Conservation (phyloP, 768 basidiomycete genomes). For the Mrakia gelida region DNA sequence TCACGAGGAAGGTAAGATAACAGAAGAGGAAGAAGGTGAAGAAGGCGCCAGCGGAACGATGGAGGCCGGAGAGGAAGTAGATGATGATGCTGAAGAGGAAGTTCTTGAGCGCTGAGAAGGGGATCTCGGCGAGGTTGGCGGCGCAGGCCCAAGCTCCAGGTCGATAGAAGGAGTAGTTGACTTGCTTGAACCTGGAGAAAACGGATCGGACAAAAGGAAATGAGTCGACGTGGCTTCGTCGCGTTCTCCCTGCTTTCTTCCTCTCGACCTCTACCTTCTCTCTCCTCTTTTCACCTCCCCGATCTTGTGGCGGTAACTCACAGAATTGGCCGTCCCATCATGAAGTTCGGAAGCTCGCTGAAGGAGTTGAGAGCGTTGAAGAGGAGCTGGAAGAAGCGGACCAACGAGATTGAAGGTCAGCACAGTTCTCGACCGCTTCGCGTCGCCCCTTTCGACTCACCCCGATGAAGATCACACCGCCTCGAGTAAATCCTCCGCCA, state of each 20-base stretch:
- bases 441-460: too few species aligned
- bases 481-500: slow-evolving; percentile 79
- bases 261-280: too few species aligned
- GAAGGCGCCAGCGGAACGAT: slow-evolving; percentile 32
- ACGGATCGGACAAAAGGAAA: too few species aligned
- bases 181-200: too few species aligned
- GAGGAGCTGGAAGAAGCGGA: slow-evolving; percentile 31
- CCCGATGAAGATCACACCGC: slow-evolving; percentile 72
- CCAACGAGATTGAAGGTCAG: too few species aligned
- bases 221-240: too few species aligned
- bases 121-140: slow-evolving; percentile 45
- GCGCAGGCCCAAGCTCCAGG: slow-evolving; percentile 44
- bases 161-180: slow-evolving; percentile 42
- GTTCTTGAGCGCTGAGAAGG: too few species aligned
- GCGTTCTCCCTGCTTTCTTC: too few species aligned
- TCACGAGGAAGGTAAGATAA: slow-evolving; percentile 29
- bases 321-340: slow-evolving; percentile 63
- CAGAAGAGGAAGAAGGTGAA: slow-evolving; percentile 35
- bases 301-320: too few species aligned
- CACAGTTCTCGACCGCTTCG: too few species aligned
- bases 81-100: slow-evolving; percentile 35
- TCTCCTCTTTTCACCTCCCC: too few species aligned
- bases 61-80: slow-evolving; percentile 24
- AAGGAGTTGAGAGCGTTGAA: slow-evolving; percentile 23
- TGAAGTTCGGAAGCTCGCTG: slow-evolving; percentile 23